Conservation (phyloP, 1,284 basidiomycete species). For the Vanrija pseudolonga region DNA sequence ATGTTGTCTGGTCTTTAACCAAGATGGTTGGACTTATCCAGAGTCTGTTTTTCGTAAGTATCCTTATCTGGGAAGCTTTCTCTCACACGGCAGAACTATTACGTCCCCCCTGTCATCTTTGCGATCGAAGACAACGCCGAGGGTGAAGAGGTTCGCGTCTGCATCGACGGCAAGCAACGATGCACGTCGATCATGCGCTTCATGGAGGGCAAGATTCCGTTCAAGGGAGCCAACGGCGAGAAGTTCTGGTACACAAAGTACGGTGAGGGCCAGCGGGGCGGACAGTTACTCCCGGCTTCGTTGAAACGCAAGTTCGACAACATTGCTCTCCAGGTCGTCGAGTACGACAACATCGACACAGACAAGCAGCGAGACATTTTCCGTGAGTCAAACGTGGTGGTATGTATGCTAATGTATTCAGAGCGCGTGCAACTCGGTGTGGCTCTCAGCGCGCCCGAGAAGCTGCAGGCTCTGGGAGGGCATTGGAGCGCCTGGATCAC, state of each 20-base stretch:
- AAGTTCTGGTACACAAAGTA: slow-evolving; percentile 31
- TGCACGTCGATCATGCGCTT: slow-evolving; percentile 39
- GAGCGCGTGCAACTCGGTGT: slow-evolving; percentile 48
- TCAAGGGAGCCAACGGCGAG: slow-evolving; percentile 21
- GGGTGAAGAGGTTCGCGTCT: slow-evolving; percentile 26
- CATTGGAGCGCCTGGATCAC: slow-evolving; percentile 32
- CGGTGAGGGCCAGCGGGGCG: slow-evolving; percentile 2
- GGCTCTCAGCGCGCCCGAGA: slow-evolving; percentile 41
- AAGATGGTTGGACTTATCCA: slow-evolving; percentile 35
- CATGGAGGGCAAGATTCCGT: slow-evolving; percentile 41
- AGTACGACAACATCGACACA: slow-evolving; percentile 32
- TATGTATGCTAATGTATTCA: slow-evolving; percentile 10
- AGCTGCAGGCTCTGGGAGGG: slow-evolving; percentile 38
- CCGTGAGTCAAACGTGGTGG: slow-evolving; percentile 26
- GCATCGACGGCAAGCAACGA: slow-evolving; percentile 49
- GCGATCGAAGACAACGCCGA: slow-evolving; percentile 16
- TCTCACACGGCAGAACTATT: slow-evolving; percentile 34
- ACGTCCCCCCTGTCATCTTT: slow-evolving; percentile 45
- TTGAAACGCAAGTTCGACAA: slow-evolving; percentile 37
- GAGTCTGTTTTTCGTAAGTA: slow-evolving; percentile 35
- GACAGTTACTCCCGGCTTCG: slow-evolving; percentile 21
- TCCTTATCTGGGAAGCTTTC: not conserved
- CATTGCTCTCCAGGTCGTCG: slow-evolving; percentile 31
- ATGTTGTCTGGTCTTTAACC: slow-evolving; percentile 40
- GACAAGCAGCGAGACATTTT: slow-evolving; percentile 45